Conservation (phyloP, 2,329 filamentous ascomycete genomes). For the Colletotrichum navitas region DNA sequence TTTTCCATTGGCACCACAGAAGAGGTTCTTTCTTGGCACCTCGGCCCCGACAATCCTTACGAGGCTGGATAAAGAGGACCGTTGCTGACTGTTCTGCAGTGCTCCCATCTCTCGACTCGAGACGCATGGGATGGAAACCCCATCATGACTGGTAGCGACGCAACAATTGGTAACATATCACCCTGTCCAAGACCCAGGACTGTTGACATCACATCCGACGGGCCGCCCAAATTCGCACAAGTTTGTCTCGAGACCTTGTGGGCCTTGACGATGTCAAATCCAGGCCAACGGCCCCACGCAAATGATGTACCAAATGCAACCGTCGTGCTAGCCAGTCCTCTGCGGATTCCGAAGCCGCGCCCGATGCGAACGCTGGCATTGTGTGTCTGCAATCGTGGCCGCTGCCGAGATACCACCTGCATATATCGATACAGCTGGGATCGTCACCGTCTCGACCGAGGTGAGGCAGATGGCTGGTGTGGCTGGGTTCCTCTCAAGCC, state of each 20-base stretch:
- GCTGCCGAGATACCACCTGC: not conserved
- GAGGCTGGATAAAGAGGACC: not conserved
- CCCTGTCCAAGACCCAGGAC: not conserved
- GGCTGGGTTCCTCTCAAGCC: slow-evolving; percentile 8
- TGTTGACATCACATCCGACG: not conserved
- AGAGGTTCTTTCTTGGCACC: not conserved
- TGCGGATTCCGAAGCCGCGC: not conserved
- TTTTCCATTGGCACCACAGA: not conserved
- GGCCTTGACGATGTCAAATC: not conserved
- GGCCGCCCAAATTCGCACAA: not conserved
- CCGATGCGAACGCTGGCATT: not conserved
- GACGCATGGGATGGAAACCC: not conserved
- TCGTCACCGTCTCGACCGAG: slow-evolving; percentile 10
- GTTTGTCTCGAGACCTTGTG: too few relatives aligned
- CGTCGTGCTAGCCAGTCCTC: not conserved
- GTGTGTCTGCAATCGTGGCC: not conserved
- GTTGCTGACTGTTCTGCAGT: not conserved
- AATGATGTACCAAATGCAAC: not conserved
- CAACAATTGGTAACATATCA: not conserved
- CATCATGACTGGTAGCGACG: not conserved
- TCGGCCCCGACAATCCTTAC: not conserved
- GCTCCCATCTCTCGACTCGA: not conserved
- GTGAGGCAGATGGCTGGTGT: slow-evolving; percentile 29
- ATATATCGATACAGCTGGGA: slow-evolving; percentile 20
- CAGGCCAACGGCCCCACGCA: not conserved